These are phyloP conservation scores for Nissolia schottii DNA, from an alignment of 306 rosid species.

Conservation along the genomic window DNA sequence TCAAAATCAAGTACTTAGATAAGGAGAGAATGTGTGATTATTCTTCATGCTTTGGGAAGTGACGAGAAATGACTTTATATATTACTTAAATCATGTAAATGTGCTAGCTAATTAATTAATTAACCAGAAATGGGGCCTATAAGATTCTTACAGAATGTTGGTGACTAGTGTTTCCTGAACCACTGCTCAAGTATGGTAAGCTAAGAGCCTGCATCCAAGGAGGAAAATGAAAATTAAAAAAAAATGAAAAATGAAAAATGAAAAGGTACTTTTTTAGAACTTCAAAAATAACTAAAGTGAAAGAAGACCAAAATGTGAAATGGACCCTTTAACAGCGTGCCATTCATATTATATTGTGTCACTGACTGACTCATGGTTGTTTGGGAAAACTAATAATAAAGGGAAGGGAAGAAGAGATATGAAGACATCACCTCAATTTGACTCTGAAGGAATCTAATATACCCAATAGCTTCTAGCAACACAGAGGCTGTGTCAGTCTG, in stretches of 20 bases:
- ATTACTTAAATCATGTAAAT: background rate
- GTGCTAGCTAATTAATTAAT: too few relatives aligned
- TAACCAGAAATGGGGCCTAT: background rate
- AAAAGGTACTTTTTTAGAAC: constrained; percentile 31
- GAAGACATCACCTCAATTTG: constrained; percentile 93
- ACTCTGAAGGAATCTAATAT: constrained; percentile 99
- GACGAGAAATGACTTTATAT: constrained; percentile 21
- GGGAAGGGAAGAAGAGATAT: constrained; percentile 29
- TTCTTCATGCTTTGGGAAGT: constrained; percentile 27
- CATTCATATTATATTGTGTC: too few relatives aligned
- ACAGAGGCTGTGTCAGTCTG: constrained; percentile 99
- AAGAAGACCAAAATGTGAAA: constrained; percentile 36
- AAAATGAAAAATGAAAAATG: background rate
- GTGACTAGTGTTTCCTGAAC: constrained; percentile 60
- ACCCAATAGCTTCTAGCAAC: constrained; percentile 98
- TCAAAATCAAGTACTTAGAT: too few relatives aligned
- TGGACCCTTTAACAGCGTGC: constrained; percentile 47
- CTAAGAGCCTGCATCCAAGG: constrained; percentile 77
- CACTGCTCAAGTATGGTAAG: constrained; percentile 80
- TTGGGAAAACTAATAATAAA: constrained; percentile 26
- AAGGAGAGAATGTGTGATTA: background rate
- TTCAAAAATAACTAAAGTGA: constrained; percentile 30
- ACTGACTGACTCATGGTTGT: constrained; percentile 43
- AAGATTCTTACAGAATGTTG: constrained; percentile 64
- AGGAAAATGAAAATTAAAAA: background rate